Evolutionary conservation across 495 filamentous ascomycete genomes (phyloP), one percentile per base, ranked within the genome.

Genomic region (Rostrohypoxylon terebratum): DNA sequence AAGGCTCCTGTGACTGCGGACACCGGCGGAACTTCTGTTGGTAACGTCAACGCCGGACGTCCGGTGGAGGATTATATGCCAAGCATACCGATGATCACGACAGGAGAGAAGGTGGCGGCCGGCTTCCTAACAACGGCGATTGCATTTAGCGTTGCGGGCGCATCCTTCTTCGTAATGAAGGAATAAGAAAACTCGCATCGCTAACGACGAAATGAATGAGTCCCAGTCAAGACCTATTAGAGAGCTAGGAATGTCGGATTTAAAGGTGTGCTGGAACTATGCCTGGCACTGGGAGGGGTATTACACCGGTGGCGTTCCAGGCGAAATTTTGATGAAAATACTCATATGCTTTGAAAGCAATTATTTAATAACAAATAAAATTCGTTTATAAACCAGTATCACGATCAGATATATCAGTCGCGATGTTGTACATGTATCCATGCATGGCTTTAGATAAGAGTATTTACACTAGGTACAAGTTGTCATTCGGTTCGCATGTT

Each of bases 1-100:
- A 68, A 81, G 11, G 77, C 79, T 0, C 90, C 90, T 1, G 77
- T 86, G 16, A 93, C 90, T 0, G 77, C 83, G 1, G 74, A 81
- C 0, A 87, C 79, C 2, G 91, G 91, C 6, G 91, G 91, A n/a
- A 92, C 87, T 0, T 91, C 89, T 7, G 83, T 84, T 67, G 87
- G 90, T 23, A 81, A 93, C 68, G 83, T 87, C 0, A 80, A 78
- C 20, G 91, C 89, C 1, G 90, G 90, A 6, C 81, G 80, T 13
- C 53, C 59, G 16, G 68, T 69, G 6, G 64, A 57, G 1, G 66
- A 75, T 34, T 73, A 72, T 6, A 61, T 76, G 62, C 66, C 73
- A 25, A 48, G 68, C 14, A 34, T 81, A 21, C 58, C 72, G 10
- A 72, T 77, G 13, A 87, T 92, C 31, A 87, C 83, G 0, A 84